Percentiles rank a stretch among this genome's conserved stretches.
These are phyloP conservation scores for Carex sylvatica DNA, from an alignment of 202 grass and related monocot species.

Conservation along the genomic window DNA sequence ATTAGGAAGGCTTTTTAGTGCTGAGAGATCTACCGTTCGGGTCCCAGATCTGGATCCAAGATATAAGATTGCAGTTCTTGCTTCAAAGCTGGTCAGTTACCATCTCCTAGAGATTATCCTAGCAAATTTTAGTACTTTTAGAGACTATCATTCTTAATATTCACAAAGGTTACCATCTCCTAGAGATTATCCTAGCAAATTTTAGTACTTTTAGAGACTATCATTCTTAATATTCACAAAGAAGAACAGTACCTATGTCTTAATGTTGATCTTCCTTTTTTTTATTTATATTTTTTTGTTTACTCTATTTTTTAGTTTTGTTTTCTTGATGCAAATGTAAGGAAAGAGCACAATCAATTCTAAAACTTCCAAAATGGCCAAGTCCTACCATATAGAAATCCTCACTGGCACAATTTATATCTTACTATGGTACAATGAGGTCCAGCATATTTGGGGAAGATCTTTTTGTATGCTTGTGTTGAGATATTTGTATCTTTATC, in stretches of 20 bases:
- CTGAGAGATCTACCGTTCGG: slow-evolving; percentile 50
- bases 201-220: neutral
- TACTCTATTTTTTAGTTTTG: neutral
- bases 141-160: neutral
- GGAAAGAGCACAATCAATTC: neutral
- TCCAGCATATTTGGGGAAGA: neutral
- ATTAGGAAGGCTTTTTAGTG: slow-evolving; percentile 51
- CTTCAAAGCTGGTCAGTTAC: slow-evolving; percentile 75
- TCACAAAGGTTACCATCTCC: neutral
- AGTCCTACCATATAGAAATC: neutral
- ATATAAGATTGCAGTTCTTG: slow-evolving; percentile 82
- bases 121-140: neutral
- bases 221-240: neutral
- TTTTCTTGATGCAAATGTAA: neutral
- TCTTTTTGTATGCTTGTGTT: neutral
- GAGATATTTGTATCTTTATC: too few relatives aligned
- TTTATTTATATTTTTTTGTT: neutral
- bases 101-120: neutral
- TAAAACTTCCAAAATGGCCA: neutral
- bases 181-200: neutral
- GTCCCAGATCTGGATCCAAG: slow-evolving; percentile 79
- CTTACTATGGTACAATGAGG: neutral
- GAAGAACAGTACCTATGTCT: neutral
- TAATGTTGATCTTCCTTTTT: neutral
- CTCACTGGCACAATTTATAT: neutral